Conservation (phyloP, 2,329 filamentous ascomycete genomes). For the Taxawa tesnikishii region DNA sequence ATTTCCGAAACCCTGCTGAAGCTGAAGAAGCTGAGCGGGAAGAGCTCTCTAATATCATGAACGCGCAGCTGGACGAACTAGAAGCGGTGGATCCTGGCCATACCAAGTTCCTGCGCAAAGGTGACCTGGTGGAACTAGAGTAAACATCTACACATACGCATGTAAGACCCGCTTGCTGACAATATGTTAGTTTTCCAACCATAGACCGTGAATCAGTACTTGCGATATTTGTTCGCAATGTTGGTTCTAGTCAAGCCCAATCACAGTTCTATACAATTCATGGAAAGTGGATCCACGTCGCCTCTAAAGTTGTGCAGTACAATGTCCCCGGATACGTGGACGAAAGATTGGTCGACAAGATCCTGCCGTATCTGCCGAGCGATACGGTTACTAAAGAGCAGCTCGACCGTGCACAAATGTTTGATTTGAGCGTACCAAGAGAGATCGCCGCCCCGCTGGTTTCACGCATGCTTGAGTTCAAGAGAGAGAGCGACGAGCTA, state of each 20-base stretch:
- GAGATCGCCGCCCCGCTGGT: slow-evolving; percentile 32
- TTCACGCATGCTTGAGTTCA: slow-evolving; percentile 29
- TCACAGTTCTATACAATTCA: slow-evolving; percentile 38
- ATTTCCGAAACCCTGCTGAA: slow-evolving; percentile 11
- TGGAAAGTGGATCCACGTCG: slow-evolving; percentile 34
- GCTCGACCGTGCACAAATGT: slow-evolving; percentile 21
- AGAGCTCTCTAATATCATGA: slow-evolving; percentile 10
- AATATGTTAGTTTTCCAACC: slow-evolving; percentile 8
- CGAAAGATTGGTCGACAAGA: slow-evolving; percentile 28
- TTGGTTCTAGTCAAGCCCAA: slow-evolving; percentile 16
- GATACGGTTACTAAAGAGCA: slow-evolving; percentile 20
- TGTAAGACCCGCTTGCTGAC: not conserved
- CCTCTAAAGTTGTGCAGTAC: slow-evolving; percentile 30
- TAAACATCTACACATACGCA: too few relatives aligned
- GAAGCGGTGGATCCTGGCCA: slow-evolving; percentile 21
- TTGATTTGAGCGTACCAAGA: slow-evolving; percentile 31
- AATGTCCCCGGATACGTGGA: slow-evolving; percentile 37
- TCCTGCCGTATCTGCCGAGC: slow-evolving; percentile 40
- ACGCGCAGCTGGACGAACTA: slow-evolving; percentile 12
- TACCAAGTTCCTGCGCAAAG: slow-evolving; percentile 25
- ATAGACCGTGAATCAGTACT: slow-evolving; percentile 28
- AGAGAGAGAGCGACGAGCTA: slow-evolving; percentile 29
- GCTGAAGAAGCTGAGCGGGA: slow-evolving; percentile 14
- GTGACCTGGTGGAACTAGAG: slow-evolving; percentile 36
- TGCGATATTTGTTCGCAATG: slow-evolving; percentile 35